Conservation (phyloP, 352 stramenopile genomes). For the Phytophthora lateralis region DNA sequence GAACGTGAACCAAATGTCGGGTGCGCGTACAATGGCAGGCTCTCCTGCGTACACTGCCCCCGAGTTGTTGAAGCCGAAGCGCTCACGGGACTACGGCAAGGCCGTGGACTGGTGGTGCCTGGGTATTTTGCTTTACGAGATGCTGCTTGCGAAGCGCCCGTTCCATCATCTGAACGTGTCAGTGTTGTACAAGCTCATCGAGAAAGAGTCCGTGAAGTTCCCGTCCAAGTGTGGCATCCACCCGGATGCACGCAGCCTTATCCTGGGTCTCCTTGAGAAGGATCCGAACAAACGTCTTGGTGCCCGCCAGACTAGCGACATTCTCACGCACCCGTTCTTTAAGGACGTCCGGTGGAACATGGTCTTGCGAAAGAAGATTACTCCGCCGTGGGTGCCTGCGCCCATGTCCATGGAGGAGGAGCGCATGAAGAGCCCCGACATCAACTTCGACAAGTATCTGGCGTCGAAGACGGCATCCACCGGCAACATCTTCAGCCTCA, state of each 20-base stretch:
- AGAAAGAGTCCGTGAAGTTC: constrained; percentile 90
- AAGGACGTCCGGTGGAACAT: constrained; percentile 81
- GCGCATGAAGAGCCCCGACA: constrained; percentile 76
- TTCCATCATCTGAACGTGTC: constrained; percentile 93
- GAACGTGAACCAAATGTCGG: constrained; percentile 85
- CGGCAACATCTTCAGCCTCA: constrained; percentile 83
- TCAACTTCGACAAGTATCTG: constrained; percentile 88
- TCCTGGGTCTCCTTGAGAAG: constrained; percentile 82
- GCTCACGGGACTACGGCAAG: constrained; percentile 87
- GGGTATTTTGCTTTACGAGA: constrained; percentile 92
- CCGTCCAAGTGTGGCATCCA: constrained; percentile 73
- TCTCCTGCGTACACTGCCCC: constrained; percentile 85
- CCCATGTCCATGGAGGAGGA: constrained; percentile 77
- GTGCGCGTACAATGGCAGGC: constrained; percentile 84
- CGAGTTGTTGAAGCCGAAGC: constrained; percentile 84
- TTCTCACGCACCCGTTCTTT: constrained; percentile 87
- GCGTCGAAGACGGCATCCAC: constrained; percentile 82
- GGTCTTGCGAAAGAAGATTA: constrained; percentile 82
- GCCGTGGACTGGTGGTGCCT: constrained; percentile 89
- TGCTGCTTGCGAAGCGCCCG: constrained; percentile 90
- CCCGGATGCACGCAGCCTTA: constrained; percentile 71
- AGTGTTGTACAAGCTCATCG: constrained; percentile 91
- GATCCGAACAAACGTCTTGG: constrained; percentile 83
- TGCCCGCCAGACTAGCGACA: constrained; percentile 81
- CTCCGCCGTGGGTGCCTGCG: constrained; percentile 72